These are phyloP conservation scores for Fusarium sp. DNA, from an alignment of 2,329 filamentous ascomycete species.

Conservation along the genomic window DNA sequence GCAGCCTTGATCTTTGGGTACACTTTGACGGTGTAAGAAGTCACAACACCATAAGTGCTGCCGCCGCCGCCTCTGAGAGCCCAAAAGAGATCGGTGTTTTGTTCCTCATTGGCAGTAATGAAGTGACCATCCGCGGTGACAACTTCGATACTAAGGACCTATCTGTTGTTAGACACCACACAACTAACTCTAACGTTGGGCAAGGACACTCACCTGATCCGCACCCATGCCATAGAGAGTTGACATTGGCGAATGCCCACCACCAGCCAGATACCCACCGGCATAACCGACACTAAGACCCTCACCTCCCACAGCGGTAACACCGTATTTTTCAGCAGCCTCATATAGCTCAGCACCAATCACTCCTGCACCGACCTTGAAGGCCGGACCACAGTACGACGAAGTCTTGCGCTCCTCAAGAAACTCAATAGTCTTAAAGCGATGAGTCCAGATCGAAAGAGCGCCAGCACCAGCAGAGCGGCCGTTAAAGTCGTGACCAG, in stretches of 20 bases:
- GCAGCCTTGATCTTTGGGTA: slow-evolving; percentile 47
- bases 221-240: slow-evolving; percentile 34
- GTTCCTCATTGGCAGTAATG: slow-evolving; percentile 19
- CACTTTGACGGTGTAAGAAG: slow-evolving; percentile 53
- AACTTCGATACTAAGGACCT: slow-evolving; percentile 36
- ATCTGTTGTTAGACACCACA: not conserved
- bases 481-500: slow-evolving; percentile 64
- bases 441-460: slow-evolving; percentile 68
- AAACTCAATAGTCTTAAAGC: slow-evolving; percentile 57
- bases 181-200: too few relatives aligned
- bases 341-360: slow-evolving; percentile 65
- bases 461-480: slow-evolving; percentile 68
- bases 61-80: slow-evolving; percentile 56
- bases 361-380: slow-evolving; percentile 68
- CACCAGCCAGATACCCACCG: slow-evolving; percentile 38
- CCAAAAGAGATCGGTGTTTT: slow-evolving; percentile 48
- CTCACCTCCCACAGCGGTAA: slow-evolving; percentile 65
- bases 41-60: slow-evolving; percentile 49
- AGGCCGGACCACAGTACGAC: slow-evolving; percentile 58
- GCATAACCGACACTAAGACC: slow-evolving; percentile 49
- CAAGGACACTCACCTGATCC: slow-evolving; percentile 27
- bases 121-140: slow-evolving; percentile 35
- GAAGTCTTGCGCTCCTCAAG: slow-evolving; percentile 34
- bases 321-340: slow-evolving; percentile 58
- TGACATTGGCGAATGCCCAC: slow-evolving; percentile 38